Base-by-base conservation (phyloP, 1,284 basidiomycete genomes). In the Coriolopsis trogii region DNA sequence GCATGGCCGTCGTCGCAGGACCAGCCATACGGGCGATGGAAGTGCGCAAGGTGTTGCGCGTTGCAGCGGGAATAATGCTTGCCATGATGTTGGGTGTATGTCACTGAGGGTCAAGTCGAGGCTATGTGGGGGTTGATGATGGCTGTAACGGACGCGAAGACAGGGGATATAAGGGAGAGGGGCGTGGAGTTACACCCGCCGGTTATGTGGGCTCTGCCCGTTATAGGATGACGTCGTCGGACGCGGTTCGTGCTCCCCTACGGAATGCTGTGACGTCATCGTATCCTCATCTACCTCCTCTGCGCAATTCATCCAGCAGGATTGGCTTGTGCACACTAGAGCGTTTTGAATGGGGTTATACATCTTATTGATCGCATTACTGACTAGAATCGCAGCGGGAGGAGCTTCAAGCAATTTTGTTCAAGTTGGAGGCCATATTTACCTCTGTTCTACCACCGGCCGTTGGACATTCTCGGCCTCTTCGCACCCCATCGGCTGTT, bases 21-120 rank as follows among this genome's bases (percentile, higher is more conserved):
- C 46, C 30, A 26, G 51, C 43, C 13, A 51, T 45, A 33, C 49
- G 55, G 1, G n/a, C n/a, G n/a, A 41, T 46, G 15, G 47, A 29
- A 9, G 54, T 37, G 37, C 59, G 61, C 49, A 59, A 26, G 9
- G 51, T 56, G 34, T 47, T 49, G 41, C 60, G 58, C 44, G n/a
- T n/a, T n/a, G 58, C 51, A 36, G 56, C 26, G 40, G 56, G 47
- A 34, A 56, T 39, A 48, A 62, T 60, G 49, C 51, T 52, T 12
- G 50, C 18, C 54, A 56, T 56, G 44, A 25, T 43, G 53, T 15
- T n/a, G 41, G 26, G 38, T 24, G 29, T 6, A 12, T n/a, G 34
- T 24, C 36, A 21, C 15, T 7, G 46, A 18, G 28, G 10, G 47
- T 24, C 20, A 28, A 6, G 21, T 25, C 10, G 23, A 40, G 44